A percentile compares a stretch with the other conserved stretches of the same genome.
Conservation (phyloP, 2,329 filamentous ascomycete genomes). For the Cercospora sp. region DNA sequence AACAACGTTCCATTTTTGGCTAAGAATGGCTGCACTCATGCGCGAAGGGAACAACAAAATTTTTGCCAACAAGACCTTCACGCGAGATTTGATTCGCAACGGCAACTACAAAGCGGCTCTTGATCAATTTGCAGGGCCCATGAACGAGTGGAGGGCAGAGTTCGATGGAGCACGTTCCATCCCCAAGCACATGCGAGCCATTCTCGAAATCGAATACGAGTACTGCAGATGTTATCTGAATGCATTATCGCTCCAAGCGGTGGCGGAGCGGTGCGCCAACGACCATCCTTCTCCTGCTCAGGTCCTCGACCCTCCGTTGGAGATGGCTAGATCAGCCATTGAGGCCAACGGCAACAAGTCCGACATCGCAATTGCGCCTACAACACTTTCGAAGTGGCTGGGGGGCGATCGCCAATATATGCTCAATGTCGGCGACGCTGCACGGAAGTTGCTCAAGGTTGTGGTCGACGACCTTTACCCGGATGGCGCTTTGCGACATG, state of each 20-base stretch:
- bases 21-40: conserved; percentile 89
- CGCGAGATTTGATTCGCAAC: conserved; percentile 82
- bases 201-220: conserved; percentile 91
- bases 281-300: conserved; percentile 56
- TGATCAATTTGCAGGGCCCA: conserved; percentile 75
- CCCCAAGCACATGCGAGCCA: conserved; percentile 63
- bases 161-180: conserved; percentile 68
- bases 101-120: conserved; percentile 81
- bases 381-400: conserved; percentile 52
- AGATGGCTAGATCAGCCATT: conserved; percentile 38
- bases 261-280: conserved; percentile 87
- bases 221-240: conserved; percentile 95
- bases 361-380: conserved; percentile 49
- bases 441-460: conserved; percentile 71
- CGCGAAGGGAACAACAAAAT: conserved; percentile 84
- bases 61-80: conserved; percentile 84
- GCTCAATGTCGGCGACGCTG: conserved; percentile 72
- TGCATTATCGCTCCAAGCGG: conserved; percentile 87
- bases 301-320: conserved; percentile 33
- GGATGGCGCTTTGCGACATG: conserved; percentile 75
- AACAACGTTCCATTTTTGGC: conserved; percentile 78
- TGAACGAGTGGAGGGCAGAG: conserved; percentile 76
- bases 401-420: conserved; percentile 63
- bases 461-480: conserved; percentile 76
- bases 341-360: conserved; percentile 40